A percentile compares a stretch with the other conserved stretches of the same genome.
Evolutionary conservation across 805 yeast genomes (phyloP).

Genomic region (Candida pseudofarinosa): DNA sequence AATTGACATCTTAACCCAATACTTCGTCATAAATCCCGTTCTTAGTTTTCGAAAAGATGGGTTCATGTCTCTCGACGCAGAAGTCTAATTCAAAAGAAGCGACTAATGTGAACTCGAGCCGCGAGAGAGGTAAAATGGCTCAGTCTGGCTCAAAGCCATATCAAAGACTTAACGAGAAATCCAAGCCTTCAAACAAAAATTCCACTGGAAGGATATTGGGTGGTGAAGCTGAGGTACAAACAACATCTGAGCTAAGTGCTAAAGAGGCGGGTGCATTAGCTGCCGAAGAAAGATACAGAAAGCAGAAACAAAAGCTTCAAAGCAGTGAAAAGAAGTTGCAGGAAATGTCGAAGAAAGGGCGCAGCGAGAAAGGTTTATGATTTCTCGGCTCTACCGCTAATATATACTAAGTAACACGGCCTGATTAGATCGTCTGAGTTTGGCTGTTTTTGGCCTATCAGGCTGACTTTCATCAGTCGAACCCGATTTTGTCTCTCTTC

Average conservation of each 20-base stretch:
- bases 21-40: no score
- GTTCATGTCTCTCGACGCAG: constrained; percentile 3
- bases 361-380: constrained; percentile 29
- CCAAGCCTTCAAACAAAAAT: constrained; percentile 1
- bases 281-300: constrained; percentile 31
- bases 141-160: constrained; percentile 1
- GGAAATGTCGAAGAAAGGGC: constrained; percentile 26
- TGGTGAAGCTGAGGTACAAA: constrained; percentile 1
- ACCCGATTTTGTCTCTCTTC: no score
- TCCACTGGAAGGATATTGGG: constrained; percentile 17
- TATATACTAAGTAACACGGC: no score
- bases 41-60: not conserved
- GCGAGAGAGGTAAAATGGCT: not conserved
- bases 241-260: constrained; percentile 7
- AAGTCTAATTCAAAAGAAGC: not conserved
- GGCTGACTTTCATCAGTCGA: no score
- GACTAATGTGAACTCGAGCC: not conserved
- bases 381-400: no score
- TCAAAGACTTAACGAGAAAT: not conserved
- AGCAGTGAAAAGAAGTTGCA: constrained; percentile 27
- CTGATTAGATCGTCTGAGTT: no score
- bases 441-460: no score
- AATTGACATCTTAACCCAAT: no score
- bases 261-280: constrained; percentile 37
- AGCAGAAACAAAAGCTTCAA: constrained; percentile 22